A percentile compares a stretch with the other conserved stretches of the same genome.
Conservation (phyloP, 164 flowering plant species). For the Warburgia ugandensis region DNA sequence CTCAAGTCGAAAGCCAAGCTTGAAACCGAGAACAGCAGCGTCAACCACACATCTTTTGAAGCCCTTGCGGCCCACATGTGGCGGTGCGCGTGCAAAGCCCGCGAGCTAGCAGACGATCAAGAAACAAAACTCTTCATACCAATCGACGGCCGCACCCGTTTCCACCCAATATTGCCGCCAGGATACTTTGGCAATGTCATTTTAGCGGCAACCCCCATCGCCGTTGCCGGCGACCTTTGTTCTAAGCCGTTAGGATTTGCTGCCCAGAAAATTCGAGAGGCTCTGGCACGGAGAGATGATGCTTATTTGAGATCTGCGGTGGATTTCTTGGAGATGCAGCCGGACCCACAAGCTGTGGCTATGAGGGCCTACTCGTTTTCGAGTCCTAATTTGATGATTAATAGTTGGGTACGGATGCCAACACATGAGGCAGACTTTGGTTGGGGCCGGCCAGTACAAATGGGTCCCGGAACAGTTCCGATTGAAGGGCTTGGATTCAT, state of each 20-base stretch:
- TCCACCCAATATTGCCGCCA: conserved; percentile 18
- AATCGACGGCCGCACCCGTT: conserved; percentile 17
- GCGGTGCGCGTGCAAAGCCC: conserved; percentile 30
- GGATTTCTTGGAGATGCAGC: conserved; percentile 56
- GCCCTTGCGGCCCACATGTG: conserved; percentile 25
- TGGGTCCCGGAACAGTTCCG: conserved; percentile 30
- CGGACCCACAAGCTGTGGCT: conserved; percentile 48
- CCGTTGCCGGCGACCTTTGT: conserved; percentile 17
- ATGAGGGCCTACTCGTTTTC: conserved; percentile 47
- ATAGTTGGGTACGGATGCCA: conserved; percentile 29
- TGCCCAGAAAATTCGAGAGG: conserved; percentile 39
- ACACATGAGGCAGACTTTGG: conserved; percentile 29
- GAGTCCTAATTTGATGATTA: conserved; percentile 29
- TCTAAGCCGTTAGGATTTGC: conserved; percentile 23
- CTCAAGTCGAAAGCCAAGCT: conserved; percentile 41
- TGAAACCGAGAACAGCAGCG: conserved; percentile 27
- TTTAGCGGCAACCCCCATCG: conserved; percentile 1
- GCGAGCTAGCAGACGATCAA: conserved; percentile 12
- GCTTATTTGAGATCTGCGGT: conserved; percentile 56
- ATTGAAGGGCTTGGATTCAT: conserved; percentile 31
- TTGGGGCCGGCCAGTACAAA: conserved; percentile 39
- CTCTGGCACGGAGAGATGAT: conserved; percentile 42
- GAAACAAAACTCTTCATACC: conserved; percentile 7
- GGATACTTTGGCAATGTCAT: conserved; percentile 28
- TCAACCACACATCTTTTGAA: conserved; percentile 25